These are phyloP conservation scores for Margaritispora aquatica DNA, from an alignment of 495 filamentous ascomycete genomes.

Conservation along the genomic window DNA sequence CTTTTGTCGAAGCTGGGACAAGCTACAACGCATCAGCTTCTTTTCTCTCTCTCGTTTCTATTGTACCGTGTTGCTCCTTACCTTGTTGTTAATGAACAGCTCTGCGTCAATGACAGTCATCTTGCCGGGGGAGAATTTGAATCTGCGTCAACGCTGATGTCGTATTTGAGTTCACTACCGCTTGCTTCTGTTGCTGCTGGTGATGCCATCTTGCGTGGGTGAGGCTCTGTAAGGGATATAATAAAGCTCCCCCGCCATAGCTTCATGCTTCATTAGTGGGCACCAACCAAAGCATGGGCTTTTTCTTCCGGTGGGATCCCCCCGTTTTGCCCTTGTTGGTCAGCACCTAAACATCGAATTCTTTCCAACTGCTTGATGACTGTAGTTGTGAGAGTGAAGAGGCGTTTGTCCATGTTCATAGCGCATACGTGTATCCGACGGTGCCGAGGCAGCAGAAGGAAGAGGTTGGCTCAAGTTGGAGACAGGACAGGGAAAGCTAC, in stretches of 20 bases:
- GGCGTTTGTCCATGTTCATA: no score
- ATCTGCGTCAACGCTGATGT: background rate
- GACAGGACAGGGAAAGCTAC: background rate
- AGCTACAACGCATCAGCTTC: conserved; percentile 27
- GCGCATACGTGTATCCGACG: background rate
- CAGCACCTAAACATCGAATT: no score
- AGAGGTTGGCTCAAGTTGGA: background rate
- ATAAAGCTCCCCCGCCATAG: background rate
- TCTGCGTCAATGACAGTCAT: conserved; percentile 27
- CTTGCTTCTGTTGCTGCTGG: no score
- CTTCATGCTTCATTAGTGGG: background rate
- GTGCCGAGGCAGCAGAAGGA: background rate
- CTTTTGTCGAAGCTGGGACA: conserved; percentile 35
- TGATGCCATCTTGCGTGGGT: background rate
- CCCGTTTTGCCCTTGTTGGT: no score
- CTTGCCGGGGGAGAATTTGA: background rate
- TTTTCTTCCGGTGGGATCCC: no score
- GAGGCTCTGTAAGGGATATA: background rate
- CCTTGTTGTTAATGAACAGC: conserved; percentile 45
- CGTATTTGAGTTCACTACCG: background rate
- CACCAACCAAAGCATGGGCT: background rate
- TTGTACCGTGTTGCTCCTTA: conserved; percentile 9
- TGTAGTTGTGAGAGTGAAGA: no score
- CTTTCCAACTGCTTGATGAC: no score
- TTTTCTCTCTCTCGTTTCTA: background rate